Conservation (phyloP, 768 basidiomycete genomes). For the Suillus clintonianus region DNA sequence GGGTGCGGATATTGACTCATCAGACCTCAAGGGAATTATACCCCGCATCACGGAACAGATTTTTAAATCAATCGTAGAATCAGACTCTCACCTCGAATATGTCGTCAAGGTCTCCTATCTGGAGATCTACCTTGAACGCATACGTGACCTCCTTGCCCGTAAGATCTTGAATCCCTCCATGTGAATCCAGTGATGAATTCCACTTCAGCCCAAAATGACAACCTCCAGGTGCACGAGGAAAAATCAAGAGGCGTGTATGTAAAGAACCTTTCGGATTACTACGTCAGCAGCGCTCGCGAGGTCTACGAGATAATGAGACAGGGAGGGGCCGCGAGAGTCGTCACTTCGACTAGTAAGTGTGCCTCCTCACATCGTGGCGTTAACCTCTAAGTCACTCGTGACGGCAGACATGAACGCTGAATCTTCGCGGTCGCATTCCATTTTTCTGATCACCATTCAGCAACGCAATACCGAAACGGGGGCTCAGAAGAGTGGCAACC, state of each 20-base stretch:
- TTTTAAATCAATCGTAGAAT: constrained; percentile 95
- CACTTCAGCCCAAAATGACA: constrained; percentile 87
- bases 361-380: neutral
- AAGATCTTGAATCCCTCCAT: constrained; percentile 32
- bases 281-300: constrained; percentile 92
- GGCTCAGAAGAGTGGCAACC: constrained; percentile 92
- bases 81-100: constrained; percentile 94
- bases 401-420: constrained; percentile 97
- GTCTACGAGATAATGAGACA: constrained; percentile 99
- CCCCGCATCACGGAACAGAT: constrained; percentile 99
- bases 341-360: constrained; percentile 92
- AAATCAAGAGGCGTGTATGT: constrained; percentile 97
- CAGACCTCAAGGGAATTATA: constrained; percentile 93
- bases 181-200: neutral
- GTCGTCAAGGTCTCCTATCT: constrained; percentile 99
- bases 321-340: constrained; percentile 87
- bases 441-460: constrained; percentile 96
- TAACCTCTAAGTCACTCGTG: constrained; percentile 6
- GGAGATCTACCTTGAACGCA: constrained; percentile 98
- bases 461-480: constrained; percentile 97
- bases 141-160: constrained; percentile 95
- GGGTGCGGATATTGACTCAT: constrained; percentile 96
- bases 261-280: constrained; percentile 96
- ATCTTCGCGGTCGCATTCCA: constrained; percentile 97
- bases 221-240: constrained; percentile 97